Evolutionary conservation across 2,329 filamentous ascomycete genomes (phyloP).

Genomic region (Microdochium bolleyi): DNA sequence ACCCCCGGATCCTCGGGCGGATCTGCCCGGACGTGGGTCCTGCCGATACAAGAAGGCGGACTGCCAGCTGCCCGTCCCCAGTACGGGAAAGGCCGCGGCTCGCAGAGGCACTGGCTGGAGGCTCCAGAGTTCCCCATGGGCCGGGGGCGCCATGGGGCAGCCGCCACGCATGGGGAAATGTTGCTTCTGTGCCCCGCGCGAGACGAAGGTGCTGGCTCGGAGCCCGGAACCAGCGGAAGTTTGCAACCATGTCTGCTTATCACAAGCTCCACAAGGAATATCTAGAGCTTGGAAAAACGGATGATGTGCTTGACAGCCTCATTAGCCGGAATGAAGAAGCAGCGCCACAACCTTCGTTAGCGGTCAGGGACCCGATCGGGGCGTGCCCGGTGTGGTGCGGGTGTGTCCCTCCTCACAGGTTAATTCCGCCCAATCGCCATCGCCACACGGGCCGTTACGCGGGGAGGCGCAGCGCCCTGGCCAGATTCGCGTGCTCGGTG

Average conservation of each 20-base stretch:
- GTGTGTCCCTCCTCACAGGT: too few relatives aligned
- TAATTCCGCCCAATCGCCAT: background rate
- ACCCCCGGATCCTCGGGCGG: too few relatives aligned
- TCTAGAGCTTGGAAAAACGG: background rate
- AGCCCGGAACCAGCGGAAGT: background rate
- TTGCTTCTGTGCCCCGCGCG: background rate
- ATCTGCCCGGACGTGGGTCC: too few relatives aligned
- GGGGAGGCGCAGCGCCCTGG: background rate
- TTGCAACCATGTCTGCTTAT: background rate
- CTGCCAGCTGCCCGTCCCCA: too few relatives aligned
- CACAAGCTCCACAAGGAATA: too few relatives aligned
- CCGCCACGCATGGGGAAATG: background rate
- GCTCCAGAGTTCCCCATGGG: background rate
- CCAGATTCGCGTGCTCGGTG: background rate
- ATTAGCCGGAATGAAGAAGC: background rate
- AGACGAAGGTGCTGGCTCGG: too few relatives aligned
- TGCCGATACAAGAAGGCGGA: too few relatives aligned
- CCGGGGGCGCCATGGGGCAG: background rate
- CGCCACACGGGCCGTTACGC: background rate
- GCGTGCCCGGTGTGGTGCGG: too few relatives aligned
- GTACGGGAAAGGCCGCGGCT: too few relatives aligned
- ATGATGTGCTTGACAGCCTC: background rate
- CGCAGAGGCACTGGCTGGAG: too few relatives aligned
- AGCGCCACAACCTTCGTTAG: background rate
- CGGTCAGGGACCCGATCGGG: background rate